Base-by-base conservation (phyloP, 805 yeast species). In the Yamadazyma takamatsuzukensis region DNA sequence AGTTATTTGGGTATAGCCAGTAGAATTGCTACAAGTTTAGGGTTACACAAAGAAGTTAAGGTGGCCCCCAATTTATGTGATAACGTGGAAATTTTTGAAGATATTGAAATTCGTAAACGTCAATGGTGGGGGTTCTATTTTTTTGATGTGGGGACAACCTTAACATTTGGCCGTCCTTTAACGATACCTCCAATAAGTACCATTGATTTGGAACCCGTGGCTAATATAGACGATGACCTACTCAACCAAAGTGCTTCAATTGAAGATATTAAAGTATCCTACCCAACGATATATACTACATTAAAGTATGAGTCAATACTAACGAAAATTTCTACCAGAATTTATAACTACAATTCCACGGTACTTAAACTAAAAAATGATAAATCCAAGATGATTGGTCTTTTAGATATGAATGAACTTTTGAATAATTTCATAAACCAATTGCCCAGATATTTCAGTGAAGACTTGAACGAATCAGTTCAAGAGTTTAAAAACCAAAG, bases 41-140 rank as follows among this genome's bases (percentile, higher is more conserved):
- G 51, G 3, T 33, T 47, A 15, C 51, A 47, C 27, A 47, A 47
- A 33, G 48, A 44, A 15, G 46, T 47, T n/a, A 43, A 37, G 30
- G 25, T 44, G n/a, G 44, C 35, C 30, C 15, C 21, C 8, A 25
- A 12, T 15, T 16, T 23, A 3, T 6, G 11, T 12, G 18, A 33
- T 17, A 43, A 44, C 25, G 21, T 32, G 15, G 40, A 37, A 12
- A 23, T 47, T 5, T 41, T 44, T 25, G 48, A 47, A 39, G 48
- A 45, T 22, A 26, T 47, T 12, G 51, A 47, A 24, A 40, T 39
- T 11, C 25, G 51, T 14, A 47, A 47, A 28, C 28, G 51, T n/a
- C 47, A 44, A 23, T 47, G 48, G 47, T 47, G 51, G 51, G 51
- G 51, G 14, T 40, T 47, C 45, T 47, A 47, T 24, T 47, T 43